Percentiles rank a stretch among this genome's conserved stretches.
phyloP scores from a whole-genome alignment of 2,329 filamentous ascomycete genomes.

The Sporothrix variecibatus region DNA sequence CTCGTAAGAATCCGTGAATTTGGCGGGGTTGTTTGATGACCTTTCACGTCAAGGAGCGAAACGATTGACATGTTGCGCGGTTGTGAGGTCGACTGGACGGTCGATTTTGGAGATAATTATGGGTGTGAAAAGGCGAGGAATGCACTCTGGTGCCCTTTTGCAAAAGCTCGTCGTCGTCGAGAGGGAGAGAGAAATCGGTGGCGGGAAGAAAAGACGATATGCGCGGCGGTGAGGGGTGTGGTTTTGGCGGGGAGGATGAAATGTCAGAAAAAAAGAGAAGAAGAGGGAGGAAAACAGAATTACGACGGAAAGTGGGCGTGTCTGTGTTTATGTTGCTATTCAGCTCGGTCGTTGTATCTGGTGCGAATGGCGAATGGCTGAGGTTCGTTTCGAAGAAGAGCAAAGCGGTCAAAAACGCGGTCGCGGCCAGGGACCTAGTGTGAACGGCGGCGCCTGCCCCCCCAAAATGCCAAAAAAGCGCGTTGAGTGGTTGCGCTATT shows the following conservation, averaged over 20 bases:
- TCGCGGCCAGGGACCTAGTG: conserved; percentile 17
- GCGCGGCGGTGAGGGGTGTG: background rate
- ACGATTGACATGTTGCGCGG: conserved; percentile 81
- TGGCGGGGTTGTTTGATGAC: conserved; percentile 97
- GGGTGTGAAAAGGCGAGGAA: background rate
- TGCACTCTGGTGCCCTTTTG: background rate
- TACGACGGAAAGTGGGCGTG: background rate
- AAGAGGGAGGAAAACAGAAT: background rate
- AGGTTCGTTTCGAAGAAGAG: background rate
- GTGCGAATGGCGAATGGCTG: background rate
- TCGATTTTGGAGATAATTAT: background rate
- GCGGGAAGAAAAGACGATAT: background rate
- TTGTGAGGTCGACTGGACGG: background rate
- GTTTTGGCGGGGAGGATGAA: background rate
- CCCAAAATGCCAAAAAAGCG: conserved; percentile 24
- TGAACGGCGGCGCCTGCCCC: background rate
- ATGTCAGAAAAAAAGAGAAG: conserved; percentile 20
- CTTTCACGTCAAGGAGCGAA: conserved; percentile 91
- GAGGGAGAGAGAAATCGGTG: conserved; percentile 11
- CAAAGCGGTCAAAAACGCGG: conserved; percentile 29
- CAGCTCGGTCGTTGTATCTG: background rate
- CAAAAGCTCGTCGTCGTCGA: background rate
- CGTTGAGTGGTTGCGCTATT: conserved; percentile 31
- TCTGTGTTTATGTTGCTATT: conserved; percentile 14
- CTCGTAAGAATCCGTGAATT: conserved; percentile 89